Percentiles rank a stretch among this genome's conserved stretches.
These are phyloP conservation scores for Didymella exigua DNA, from an alignment of 2,329 filamentous ascomycete species.

Conservation along the genomic window DNA sequence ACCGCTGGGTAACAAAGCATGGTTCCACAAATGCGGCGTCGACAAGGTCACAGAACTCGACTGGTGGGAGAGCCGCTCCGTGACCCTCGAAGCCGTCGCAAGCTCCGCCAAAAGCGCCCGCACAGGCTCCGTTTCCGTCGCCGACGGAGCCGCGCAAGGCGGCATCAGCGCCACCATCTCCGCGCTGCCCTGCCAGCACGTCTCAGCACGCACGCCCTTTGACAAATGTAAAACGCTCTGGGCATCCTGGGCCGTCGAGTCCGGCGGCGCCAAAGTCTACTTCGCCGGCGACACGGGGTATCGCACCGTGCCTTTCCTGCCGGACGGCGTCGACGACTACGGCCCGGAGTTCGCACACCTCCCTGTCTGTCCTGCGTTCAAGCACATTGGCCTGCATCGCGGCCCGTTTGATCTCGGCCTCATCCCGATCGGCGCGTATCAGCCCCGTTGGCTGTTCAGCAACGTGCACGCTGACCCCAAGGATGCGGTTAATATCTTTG, in stretches of 20 bases:
- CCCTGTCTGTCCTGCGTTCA: conserved; percentile 82
- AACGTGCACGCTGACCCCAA: conserved; percentile 84
- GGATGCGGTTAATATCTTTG: conserved; percentile 88
- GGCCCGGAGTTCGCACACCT: conserved; percentile 65
- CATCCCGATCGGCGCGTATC: conserved; percentile 92
- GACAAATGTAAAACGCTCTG: conserved; percentile 81
- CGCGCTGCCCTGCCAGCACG: conserved; percentile 86
- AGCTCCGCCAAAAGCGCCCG: not conserved
- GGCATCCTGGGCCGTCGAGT: conserved; percentile 82
- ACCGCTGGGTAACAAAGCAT: conserved; percentile 78
- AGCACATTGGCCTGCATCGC: conserved; percentile 76
- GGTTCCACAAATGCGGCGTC: conserved; percentile 76
- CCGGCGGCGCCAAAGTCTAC: conserved; percentile 77
- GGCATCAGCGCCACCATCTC: conserved; percentile 72
- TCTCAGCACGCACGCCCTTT: conserved; percentile 68
- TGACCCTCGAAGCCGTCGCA: conserved; percentile 61
- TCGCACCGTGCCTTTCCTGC: conserved; percentile 71
- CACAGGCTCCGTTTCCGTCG: conserved; percentile 19
- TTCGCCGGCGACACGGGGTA: conserved; percentile 93
- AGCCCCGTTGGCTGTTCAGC: conserved; percentile 74
- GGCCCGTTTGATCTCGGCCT: conserved; percentile 90
- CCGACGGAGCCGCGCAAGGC: conserved; percentile 11
- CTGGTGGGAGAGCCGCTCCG: conserved; percentile 87
- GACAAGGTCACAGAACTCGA: conserved; percentile 84
- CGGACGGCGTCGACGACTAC: conserved; percentile 72